Conservation (phyloP, 768 basidiomycete genomes). For the Leucogyrophana mollusca region DNA sequence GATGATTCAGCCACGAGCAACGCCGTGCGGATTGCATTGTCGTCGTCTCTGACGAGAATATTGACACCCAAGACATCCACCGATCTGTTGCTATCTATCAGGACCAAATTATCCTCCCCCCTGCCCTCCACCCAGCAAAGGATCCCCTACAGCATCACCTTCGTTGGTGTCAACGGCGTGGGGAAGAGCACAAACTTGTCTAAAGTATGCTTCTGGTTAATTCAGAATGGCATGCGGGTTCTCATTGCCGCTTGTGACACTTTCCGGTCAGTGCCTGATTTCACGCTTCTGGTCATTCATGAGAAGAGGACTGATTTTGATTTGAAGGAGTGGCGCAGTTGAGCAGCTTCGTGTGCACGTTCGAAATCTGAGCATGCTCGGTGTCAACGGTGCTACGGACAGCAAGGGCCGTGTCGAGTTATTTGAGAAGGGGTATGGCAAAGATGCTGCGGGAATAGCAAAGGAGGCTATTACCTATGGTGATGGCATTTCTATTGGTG, state of each 20-base stretch:
- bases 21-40: conserved; percentile 81
- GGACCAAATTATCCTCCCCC: conserved; percentile 78
- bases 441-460: conserved; percentile 98
- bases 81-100: conserved; percentile 91
- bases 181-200: conserved; percentile 98
- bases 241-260: conserved; percentile 99
- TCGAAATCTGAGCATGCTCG: conserved; percentile 85
- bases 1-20: conserved; percentile 67
- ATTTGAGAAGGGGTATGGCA: conserved; percentile 96
- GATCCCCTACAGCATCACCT: conserved; percentile 89
- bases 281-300: neutral
- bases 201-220: conserved; percentile 99
- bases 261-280: conserved; percentile 59
- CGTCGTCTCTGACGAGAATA: conserved; percentile 86
- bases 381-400: conserved; percentile 62
- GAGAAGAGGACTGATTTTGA: neutral
- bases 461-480: conserved; percentile 93
- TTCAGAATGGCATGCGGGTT: conserved; percentile 91
- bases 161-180: conserved; percentile 98
- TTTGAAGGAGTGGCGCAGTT: conserved; percentile 84
- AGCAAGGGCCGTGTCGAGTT: conserved; percentile 85
- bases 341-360: conserved; percentile 98
- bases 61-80: conserved; percentile 96
- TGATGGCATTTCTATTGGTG: conserved; percentile 30
- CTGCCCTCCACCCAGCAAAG: conserved; percentile 74